phyloP scores from a whole-genome alignment of 345 rosid genomes.

The Hibiscus syriacus region DNA sequence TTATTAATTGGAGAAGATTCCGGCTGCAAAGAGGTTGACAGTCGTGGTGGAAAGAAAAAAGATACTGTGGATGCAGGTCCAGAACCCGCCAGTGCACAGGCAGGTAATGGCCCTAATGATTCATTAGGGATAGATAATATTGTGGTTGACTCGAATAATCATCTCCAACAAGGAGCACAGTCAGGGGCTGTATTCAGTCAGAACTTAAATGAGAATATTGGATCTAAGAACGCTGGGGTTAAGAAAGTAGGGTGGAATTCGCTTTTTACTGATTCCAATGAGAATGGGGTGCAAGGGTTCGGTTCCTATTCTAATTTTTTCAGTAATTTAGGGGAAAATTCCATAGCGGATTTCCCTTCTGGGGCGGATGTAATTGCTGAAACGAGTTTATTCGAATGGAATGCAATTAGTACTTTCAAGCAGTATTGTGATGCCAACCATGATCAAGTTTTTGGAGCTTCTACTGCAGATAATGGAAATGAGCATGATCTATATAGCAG shows the following conservation, averaged over 20 bases:
- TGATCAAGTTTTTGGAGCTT: conserved; percentile 21
- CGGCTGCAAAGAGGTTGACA: conserved; percentile 25
- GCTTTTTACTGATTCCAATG: conserved; percentile 50
- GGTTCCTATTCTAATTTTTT: conserved; percentile 79
- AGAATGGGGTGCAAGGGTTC: conserved; percentile 43
- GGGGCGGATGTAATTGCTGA: conserved; percentile 25
- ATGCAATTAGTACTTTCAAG: conserved; percentile 21
- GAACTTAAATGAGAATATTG: conserved; percentile 22
- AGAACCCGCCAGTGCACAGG: not conserved
- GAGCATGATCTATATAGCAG: conserved; percentile 43
- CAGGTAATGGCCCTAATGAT: conserved; percentile 7
- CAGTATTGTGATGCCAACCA: conserved; percentile 28
- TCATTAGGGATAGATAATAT: conserved; percentile 18
- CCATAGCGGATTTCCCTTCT: conserved; percentile 34
- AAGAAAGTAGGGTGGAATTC: conserved; percentile 91
- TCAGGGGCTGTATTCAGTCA: conserved; percentile 26
- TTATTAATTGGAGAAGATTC: conserved; percentile 39
- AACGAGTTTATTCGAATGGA: conserved; percentile 16
- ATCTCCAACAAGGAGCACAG: conserved; percentile 17
- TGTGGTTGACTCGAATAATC: conserved; percentile 15
- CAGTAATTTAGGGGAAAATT: conserved; percentile 36
- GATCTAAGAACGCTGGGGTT: conserved; percentile 40
- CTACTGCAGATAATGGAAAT: conserved; percentile 25
- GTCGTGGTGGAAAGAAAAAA: conserved; percentile 13
- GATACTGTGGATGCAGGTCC: conserved; percentile 16